phyloP scores from a whole-genome alignment of 768 basidiomycete genomes.

The Sporobolomyces phaffii region DNA sequence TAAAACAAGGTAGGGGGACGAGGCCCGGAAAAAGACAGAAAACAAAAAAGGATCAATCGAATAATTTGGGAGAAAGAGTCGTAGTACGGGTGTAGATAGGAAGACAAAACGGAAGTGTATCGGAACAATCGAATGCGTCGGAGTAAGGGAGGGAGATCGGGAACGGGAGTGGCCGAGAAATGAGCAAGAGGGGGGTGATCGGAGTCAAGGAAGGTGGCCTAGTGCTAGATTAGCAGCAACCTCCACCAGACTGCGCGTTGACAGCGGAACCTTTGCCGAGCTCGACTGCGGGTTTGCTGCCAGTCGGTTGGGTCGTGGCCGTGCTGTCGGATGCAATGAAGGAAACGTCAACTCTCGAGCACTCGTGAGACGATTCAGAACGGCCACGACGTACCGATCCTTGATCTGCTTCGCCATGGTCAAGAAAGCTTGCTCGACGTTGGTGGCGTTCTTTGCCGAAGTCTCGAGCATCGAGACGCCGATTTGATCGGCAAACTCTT shows the following conservation, averaged over 20 bases:
- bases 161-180: too few relatives aligned
- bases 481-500: conserved; percentile 82
- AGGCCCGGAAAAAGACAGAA: too few relatives aligned
- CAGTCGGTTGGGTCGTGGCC: conserved; percentile 71
- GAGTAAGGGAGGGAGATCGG: too few relatives aligned
- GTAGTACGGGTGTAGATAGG: too few relatives aligned
- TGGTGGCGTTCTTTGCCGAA: conserved; percentile 91
- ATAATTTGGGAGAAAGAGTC: too few relatives aligned
- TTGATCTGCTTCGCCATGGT: conserved; percentile 63
- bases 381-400: conserved; percentile 36
- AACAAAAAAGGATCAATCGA: too few relatives aligned
- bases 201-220: not conserved
- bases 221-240: conserved; percentile 62
- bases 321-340: conserved; percentile 54
- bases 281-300: conserved; percentile 68
- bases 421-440: conserved; percentile 98
- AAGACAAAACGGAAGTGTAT: too few relatives aligned
- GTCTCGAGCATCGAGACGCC: conserved; percentile 96
- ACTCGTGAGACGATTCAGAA: too few relatives aligned
- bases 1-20: not conserved
- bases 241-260: conserved; percentile 63
- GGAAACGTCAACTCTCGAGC: too few relatives aligned
- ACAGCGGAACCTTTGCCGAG: conserved; percentile 79
- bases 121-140: too few relatives aligned
- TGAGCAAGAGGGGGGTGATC: not conserved